Evolutionary conservation across 345 rosid genomes (phyloP), one percentile per base, ranked within the genome.

Genomic region (Camelina sativa): DNA sequence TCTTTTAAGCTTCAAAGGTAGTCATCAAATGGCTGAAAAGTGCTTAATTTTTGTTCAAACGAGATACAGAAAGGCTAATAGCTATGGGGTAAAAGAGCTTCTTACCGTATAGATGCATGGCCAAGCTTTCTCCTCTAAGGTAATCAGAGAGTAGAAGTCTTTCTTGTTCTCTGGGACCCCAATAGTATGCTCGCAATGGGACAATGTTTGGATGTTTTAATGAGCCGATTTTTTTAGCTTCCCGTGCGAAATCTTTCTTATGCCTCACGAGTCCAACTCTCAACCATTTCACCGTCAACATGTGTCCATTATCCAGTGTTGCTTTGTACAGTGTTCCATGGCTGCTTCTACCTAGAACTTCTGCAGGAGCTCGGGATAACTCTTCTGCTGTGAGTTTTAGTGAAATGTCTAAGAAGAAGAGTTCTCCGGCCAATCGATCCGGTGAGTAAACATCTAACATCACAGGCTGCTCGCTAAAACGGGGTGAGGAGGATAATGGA

Each of bases 321-420:
- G 98, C 98, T 83, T 91, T 91, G 63, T 94, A 94, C 1, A 91
- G 79, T 56, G 98, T 94, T 71, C 97, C 97, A 77, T 88, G 97
- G 77, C 96, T 94, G 87, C 98, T 90, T 84, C 98, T 86, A 32
- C 98, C 97, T 41, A 94, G 93, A 83, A 94, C 97, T 85, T 94
- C 97, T 3, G 98, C 97, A n/a, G 97, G 97, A 78, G 98, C 98
- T 75, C 91, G 84, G 67, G 97, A 91, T 79, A 94, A 77, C 74
- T 94, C 96, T 82, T 94, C 98, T 19, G 91, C 93, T 34, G 91
- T 94, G 75, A 94, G 88, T 75, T 82, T 79, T 37, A 90, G 78
- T 2, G 96, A 91, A 68, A 87, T 56, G 73, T 91, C 96, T 38
- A 91, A 82, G 74, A 90, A 91, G 83, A 84, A 88, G 54, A 94